phyloP scores from a whole-genome alignment of 805 yeast species.

The Hyphopichia homilentoma region DNA sequence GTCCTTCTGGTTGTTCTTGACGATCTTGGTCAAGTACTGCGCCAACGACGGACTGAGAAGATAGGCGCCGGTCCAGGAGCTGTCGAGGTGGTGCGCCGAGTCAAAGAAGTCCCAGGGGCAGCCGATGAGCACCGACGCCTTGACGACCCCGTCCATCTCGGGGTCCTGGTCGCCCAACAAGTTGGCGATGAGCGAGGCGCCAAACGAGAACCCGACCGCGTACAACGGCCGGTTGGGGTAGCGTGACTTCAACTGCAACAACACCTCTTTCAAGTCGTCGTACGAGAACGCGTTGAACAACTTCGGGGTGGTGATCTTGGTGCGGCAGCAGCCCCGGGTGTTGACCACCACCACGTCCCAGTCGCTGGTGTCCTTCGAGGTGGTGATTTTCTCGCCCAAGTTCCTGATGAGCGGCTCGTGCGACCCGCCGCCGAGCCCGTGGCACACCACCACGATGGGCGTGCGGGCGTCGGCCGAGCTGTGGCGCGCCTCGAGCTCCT shows the following conservation, averaged over 20 bases:
- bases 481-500: slow-evolving; percentile 36
- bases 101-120: slow-evolving; percentile 75
- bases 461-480: slow-evolving; percentile 16
- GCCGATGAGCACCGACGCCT: slow-evolving; percentile 53
- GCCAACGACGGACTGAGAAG: slow-evolving; percentile 32
- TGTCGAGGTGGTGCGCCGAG: slow-evolving; percentile 42
- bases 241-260: slow-evolving; percentile 44
- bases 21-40: slow-evolving; percentile 26
- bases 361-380: slow-evolving; percentile 19
- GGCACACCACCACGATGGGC: slow-evolving; percentile 65
- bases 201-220: slow-evolving; percentile 77
- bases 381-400: slow-evolving; percentile 40
- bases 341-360: slow-evolving; percentile 72
- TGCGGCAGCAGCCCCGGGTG: slow-evolving; percentile 72
- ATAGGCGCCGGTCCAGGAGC: slow-evolving; percentile 30
- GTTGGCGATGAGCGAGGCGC: slow-evolving; percentile 68
- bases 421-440: slow-evolving; percentile 86
- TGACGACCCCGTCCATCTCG: slow-evolving; percentile 25
- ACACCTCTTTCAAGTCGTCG: slow-evolving; percentile 58
- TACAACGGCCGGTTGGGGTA: slow-evolving; percentile 64
- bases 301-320: slow-evolving; percentile 63
- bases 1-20: slow-evolving; percentile 32
- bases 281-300: slow-evolving; percentile 72
- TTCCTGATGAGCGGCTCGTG: slow-evolving; percentile 73
- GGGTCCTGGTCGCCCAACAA: slow-evolving; percentile 59